These are phyloP conservation scores for Pilatotrama ljubarskyi DNA, from an alignment of 768 basidiomycete genomes.

Conservation along the genomic window DNA sequence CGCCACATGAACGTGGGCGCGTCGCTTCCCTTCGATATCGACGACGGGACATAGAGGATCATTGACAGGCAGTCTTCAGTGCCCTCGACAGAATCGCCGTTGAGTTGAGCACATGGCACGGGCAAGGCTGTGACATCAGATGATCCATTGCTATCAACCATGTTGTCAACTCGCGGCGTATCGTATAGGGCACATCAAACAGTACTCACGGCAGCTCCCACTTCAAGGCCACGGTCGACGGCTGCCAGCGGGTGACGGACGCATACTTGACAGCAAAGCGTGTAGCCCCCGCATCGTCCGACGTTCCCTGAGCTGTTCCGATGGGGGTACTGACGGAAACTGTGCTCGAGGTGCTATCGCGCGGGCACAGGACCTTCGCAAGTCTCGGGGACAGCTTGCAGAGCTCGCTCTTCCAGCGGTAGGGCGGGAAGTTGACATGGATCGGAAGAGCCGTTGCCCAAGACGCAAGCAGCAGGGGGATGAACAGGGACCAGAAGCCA, in stretches of 20 bases:
- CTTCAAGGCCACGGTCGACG: conserved; percentile 50
- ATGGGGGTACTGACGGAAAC: conserved; percentile 46
- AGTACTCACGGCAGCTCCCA: conserved; percentile 68
- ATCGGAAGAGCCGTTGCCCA: conserved; percentile 31
- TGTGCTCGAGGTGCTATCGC: conserved; percentile 28
- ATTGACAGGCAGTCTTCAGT: conserved; percentile 84
- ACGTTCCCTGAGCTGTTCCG: conserved; percentile 55
- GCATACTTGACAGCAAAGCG: conserved; percentile 72
- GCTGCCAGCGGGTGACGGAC: conserved; percentile 58
- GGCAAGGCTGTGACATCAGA: conserved; percentile 58
- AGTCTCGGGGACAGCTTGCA: conserved; percentile 46
- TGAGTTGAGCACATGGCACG: conserved; percentile 69
- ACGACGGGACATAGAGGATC: conserved; percentile 66
- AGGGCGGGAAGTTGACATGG: conserved; percentile 36
- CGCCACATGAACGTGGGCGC: conserved; percentile 64
- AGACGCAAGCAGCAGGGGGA: conserved; percentile 34
- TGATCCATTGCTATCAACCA: conserved; percentile 44
- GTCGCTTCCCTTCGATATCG: conserved; percentile 33
- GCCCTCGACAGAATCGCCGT: conserved; percentile 43
- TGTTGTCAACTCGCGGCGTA: conserved; percentile 3
- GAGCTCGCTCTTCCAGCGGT: conserved; percentile 40
- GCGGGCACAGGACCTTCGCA: conserved; percentile 44
- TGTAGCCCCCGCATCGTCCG: conserved; percentile 47
- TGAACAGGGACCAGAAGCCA: conserved; percentile 34
- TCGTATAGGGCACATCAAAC: not conserved